These are phyloP conservation scores for Pestalotiopsis sp. DNA, from an alignment of 2,329 filamentous ascomycete genomes.

Conservation along the genomic window DNA sequence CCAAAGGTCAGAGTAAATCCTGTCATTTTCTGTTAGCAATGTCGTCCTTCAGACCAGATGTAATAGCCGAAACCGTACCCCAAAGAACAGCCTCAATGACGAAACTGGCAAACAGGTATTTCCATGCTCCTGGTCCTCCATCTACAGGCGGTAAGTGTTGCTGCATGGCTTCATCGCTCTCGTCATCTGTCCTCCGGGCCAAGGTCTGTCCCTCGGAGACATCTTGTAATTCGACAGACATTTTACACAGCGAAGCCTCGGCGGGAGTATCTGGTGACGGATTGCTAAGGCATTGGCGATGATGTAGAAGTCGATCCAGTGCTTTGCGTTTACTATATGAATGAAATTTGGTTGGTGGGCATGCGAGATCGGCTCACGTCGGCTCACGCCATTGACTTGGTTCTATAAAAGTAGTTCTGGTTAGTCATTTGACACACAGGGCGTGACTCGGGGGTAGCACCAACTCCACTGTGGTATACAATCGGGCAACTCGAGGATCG, in stretches of 20 bases:
- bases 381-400: background rate
- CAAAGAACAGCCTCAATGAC: constrained; percentile 3
- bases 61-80: background rate
- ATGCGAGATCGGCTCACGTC: background rate
- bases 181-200: constrained; percentile 24
- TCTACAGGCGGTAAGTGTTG: background rate
- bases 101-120: background rate
- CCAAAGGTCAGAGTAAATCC: constrained; percentile 72
- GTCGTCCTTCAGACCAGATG: background rate
- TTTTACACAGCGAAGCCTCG: background rate
- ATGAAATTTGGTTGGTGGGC: background rate
- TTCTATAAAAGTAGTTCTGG: background rate
- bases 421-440: background rate
- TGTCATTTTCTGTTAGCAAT: constrained; percentile 29
- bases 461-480: background rate
- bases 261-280: too few relatives aligned
- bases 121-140: constrained; percentile 1
- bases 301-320: too few relatives aligned
- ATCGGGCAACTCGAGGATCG: background rate
- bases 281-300: background rate
- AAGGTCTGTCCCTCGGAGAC: background rate
- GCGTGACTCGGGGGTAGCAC: background rate
- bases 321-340: too few relatives aligned
- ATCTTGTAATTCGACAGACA: background rate
- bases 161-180: background rate